These are phyloP conservation scores for Fusarium metavorans DNA, from an alignment of 2,329 filamentous ascomycete genomes.

Conservation along the genomic window DNA sequence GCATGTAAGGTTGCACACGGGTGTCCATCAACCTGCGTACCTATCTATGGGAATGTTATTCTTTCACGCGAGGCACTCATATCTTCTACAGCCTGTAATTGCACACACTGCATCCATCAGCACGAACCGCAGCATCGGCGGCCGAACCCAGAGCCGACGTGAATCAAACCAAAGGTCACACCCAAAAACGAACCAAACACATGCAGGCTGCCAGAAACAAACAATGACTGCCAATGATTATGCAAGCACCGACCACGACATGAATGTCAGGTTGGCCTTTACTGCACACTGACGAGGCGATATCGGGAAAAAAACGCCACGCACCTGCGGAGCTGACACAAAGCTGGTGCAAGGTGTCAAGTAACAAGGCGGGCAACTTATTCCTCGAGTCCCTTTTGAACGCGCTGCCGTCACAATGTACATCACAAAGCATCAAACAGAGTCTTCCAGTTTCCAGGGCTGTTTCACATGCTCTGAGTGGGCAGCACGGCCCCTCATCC, in stretches of 20 bases:
- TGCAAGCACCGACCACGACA: neutral
- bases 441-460: neutral
- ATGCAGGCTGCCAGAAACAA: neutral
- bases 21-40: neutral
- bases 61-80: neutral
- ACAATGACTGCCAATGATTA: neutral
- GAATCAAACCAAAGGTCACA: neutral
- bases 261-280: neutral
- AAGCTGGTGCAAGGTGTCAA: neutral
- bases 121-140: neutral
- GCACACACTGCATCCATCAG: neutral
- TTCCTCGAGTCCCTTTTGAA: neutral
- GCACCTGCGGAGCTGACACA: neutral
- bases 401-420: neutral
- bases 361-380: neutral
- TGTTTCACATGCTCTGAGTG: conserved; percentile 9
- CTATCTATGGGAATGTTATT: neutral
- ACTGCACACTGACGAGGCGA: neutral
- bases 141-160: neutral
- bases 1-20: neutral
- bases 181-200: neutral
- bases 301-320: neutral
- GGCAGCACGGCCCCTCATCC: conserved; percentile 13
- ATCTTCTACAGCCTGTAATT: neutral
- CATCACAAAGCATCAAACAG: conserved; percentile 4